A percentile compares a stretch with the other conserved stretches of the same genome.
Conservation (phyloP, 345 rosid species). For the Hibiscus tridactylites region DNA sequence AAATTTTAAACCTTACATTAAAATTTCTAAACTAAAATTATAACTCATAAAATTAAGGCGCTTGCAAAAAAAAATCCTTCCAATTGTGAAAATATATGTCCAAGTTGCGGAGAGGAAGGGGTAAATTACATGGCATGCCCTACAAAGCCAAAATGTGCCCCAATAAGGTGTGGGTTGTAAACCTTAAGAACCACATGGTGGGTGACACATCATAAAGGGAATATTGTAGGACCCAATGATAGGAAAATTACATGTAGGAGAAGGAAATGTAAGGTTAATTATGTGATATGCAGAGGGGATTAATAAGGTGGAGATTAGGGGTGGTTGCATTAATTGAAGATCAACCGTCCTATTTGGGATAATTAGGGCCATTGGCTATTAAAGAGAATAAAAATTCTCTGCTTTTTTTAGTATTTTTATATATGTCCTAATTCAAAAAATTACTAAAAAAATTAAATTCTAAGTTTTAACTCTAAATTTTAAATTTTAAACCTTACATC, state of each 20-base stretch:
- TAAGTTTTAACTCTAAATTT: not conserved
- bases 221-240: conserved; percentile 6
- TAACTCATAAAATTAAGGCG: too few relatives aligned
- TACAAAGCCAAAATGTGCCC: not conserved
- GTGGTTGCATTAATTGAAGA: conserved; percentile 39
- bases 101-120: not conserved
- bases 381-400: not conserved
- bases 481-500: too few relatives aligned
- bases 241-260: not conserved
- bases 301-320: not conserved
- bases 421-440: too few relatives aligned
- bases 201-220: conserved; percentile 66
- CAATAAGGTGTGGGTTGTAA: conserved; percentile 37
- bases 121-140: not conserved
- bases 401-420: too few relatives aligned
- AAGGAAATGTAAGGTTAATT: not conserved
- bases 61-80: too few relatives aligned
- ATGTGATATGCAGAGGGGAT: not conserved
- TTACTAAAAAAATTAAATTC: too few relatives aligned
- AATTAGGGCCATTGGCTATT: not conserved
- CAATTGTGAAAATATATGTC: not conserved
- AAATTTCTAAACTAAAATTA: too few relatives aligned
- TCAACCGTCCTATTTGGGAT: not conserved
- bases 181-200: conserved; percentile 51
- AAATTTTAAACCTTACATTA: too few relatives aligned